A percentile compares a stretch with the other conserved stretches of the same genome.
These are phyloP conservation scores for Microbotryum scabiosae DNA, from an alignment of 1,284 basidiomycete species.

Conservation along the genomic window DNA sequence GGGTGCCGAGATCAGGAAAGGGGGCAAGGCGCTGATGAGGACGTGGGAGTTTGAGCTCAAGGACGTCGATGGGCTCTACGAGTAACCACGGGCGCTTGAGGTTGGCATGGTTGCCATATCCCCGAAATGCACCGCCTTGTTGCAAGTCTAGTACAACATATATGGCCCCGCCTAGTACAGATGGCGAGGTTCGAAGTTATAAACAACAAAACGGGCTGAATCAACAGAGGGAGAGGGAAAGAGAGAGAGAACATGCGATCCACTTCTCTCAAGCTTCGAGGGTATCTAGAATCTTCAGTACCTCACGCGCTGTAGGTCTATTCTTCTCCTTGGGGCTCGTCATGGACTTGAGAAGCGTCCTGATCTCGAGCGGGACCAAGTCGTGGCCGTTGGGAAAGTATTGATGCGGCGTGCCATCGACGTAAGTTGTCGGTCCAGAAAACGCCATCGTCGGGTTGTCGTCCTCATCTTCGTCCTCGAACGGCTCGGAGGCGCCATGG, in stretches of 20 bases:
- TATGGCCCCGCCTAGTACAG: too few relatives aligned
- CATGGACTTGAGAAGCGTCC: slow-evolving; percentile 16
- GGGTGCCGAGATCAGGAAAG: not conserved
- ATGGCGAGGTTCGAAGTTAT: too few relatives aligned
- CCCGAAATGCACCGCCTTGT: too few relatives aligned
- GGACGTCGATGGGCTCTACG: too few relatives aligned
- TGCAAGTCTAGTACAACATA: too few relatives aligned
- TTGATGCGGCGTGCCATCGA: slow-evolving; percentile 17
- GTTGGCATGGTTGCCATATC: too few relatives aligned
- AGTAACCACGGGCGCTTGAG: too few relatives aligned
- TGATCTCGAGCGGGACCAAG: slow-evolving; percentile 16
- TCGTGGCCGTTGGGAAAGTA: slow-evolving; percentile 14
- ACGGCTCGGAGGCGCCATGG: not conserved
- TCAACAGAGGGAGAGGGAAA: too few relatives aligned
- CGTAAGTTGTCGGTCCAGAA: slow-evolving; percentile 4
- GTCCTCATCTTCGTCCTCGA: not conserved
- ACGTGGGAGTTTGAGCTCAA: slow-evolving; percentile 28
- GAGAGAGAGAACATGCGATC: too few relatives aligned
- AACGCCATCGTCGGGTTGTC: not conserved
- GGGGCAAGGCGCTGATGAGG: slow-evolving; percentile 10
- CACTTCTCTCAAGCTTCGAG: not conserved
- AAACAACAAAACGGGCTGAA: too few relatives aligned
- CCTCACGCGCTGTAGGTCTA: slow-evolving; percentile 14
- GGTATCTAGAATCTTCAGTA: slow-evolving; percentile 2
- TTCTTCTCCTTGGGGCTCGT: slow-evolving; percentile 4